These are phyloP conservation scores for Hyparrhenia diplandra DNA, from an alignment of 176 grass and related monocot genomes.

Conservation along the genomic window DNA sequence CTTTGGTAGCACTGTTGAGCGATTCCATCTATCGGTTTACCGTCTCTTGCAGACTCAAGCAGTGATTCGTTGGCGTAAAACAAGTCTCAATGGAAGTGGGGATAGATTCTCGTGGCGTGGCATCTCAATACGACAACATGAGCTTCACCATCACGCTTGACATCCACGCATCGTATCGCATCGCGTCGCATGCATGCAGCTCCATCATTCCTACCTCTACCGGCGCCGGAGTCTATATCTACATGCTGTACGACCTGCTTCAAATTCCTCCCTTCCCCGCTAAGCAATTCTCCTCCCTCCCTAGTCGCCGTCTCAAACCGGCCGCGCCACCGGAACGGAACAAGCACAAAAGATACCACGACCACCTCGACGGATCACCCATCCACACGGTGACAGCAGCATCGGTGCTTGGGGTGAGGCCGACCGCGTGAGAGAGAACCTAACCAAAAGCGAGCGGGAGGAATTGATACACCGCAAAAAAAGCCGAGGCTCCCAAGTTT, in stretches of 20 bases:
- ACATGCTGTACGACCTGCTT: too few species aligned
- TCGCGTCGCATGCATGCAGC: too few species aligned
- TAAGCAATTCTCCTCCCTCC: constrained; percentile 48
- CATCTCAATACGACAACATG: background rate
- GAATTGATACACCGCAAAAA: constrained; percentile 17
- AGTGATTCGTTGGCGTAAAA: constrained; percentile 1
- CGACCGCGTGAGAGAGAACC: too few species aligned
- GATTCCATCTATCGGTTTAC: background rate
- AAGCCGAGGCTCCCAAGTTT: background rate
- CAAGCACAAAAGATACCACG: background rate
- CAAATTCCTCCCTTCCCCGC: constrained; percentile 53
- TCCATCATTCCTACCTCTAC: too few species aligned
- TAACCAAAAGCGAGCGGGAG: background rate
- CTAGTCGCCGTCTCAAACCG: background rate
- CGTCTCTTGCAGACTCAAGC: too few species aligned
- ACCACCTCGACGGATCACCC: background rate
- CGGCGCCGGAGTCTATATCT: too few species aligned
- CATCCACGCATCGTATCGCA: background rate
- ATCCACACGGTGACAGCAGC: background rate
- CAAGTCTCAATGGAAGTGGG: background rate
- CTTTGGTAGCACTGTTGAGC: background rate
- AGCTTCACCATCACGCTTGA: background rate
- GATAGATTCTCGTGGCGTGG: background rate
- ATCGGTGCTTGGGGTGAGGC: background rate
- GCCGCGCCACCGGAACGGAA: background rate